These are phyloP conservation scores for Vaccinium macrocarpon DNA, from an alignment of 148 eudicot species.

Conservation along the genomic window DNA sequence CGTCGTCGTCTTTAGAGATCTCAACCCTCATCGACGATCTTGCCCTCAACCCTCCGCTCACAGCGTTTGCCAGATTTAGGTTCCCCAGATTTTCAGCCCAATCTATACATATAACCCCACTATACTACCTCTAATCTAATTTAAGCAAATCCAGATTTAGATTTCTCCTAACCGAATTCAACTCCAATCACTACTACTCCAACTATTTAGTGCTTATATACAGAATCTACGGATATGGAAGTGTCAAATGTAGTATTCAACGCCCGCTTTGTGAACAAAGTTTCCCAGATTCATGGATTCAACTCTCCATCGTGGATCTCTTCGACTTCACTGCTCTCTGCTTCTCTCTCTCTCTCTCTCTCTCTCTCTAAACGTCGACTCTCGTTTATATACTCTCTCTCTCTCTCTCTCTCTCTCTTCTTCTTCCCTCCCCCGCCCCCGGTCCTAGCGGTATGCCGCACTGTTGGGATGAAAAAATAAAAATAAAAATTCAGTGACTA, in stretches of 20 bases:
- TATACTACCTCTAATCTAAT: not conserved
- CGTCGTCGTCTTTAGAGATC: conserved; percentile 26
- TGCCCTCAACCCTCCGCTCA: conserved; percentile 31
- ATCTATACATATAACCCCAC: not conserved
- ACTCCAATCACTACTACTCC: not conserved
- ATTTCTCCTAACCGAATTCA: not conserved
- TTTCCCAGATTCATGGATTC: not conserved
- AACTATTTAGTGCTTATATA: not conserved
- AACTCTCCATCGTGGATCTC: not conserved
- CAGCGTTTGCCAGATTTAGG: conserved; percentile 29
- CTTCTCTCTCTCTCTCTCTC: not conserved
- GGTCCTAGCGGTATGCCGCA: not conserved
- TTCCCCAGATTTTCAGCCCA: not conserved
- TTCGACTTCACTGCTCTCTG: not conserved
- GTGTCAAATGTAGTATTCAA: not conserved
- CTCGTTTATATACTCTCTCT: not conserved
- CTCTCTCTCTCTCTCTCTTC: not conserved
- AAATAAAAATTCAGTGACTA: too few relatives aligned
- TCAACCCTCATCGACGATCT: conserved; percentile 37
- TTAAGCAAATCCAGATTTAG: conserved; percentile 5
- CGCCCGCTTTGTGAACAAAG: not conserved
- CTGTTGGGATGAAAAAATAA: too few relatives aligned
- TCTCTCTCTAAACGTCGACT: not conserved
- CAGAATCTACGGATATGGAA: not conserved
- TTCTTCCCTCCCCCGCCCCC: not conserved